These are phyloP conservation scores for Aspergillus bridgeri DNA, from an alignment of 495 filamentous ascomycete genomes.

Conservation along the genomic window DNA sequence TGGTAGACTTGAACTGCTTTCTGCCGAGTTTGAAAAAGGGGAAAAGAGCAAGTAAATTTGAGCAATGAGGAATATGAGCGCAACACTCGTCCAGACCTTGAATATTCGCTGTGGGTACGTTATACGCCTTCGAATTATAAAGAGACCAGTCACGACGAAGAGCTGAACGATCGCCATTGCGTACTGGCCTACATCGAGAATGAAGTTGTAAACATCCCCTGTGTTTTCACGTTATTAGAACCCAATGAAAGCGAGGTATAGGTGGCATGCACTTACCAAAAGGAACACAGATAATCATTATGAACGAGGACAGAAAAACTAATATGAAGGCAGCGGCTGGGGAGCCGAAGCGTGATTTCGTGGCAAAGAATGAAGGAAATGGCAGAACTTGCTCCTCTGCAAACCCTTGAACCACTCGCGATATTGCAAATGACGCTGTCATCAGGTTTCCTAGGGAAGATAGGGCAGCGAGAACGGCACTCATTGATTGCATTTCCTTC, in stretches of 20 bases:
- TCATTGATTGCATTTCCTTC: conserved; percentile 15
- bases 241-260: too few species aligned
- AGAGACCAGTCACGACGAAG: conserved; percentile 53
- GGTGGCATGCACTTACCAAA: conserved; percentile 28
- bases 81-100: conserved; percentile 51
- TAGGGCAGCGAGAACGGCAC: conserved; percentile 51
- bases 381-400: conserved; percentile 65
- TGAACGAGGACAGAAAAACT: conserved; percentile 60
- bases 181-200: conserved; percentile 66
- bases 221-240: not conserved
- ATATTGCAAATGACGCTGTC: conserved; percentile 64
- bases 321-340: conserved; percentile 59
- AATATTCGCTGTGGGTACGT: conserved; percentile 58
- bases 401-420: conserved; percentile 62
- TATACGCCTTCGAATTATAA: conserved; percentile 56
- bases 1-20: not conserved
- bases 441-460: conserved; percentile 68
- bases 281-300: conserved; percentile 60
- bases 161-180: conserved; percentile 57
- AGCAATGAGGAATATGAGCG: conserved; percentile 32
- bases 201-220: conserved; percentile 62
- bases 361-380: conserved; percentile 56
- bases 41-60: conserved; percentile 31
- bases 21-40: not conserved
- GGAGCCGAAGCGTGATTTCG: conserved; percentile 60